Evolutionary conservation across 1,284 basidiomycete species (phyloP), one percentile per base, ranked within the genome.

Genomic region (Marasmius sp.): DNA sequence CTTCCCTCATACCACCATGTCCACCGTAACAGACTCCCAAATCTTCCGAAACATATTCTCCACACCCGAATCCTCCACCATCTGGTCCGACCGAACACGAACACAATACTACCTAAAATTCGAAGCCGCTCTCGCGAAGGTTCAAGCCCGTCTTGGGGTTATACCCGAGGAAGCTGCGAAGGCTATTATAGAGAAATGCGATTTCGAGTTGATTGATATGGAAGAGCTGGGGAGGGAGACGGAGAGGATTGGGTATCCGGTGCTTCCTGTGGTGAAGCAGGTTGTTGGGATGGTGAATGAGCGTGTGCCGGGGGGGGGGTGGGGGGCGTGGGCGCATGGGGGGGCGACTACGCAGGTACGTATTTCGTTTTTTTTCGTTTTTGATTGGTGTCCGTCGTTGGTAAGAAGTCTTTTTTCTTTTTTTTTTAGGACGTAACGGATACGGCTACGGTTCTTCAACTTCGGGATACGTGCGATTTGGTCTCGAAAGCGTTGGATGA

Each of bases 261-360:
- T 80, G 3, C 61, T 81, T 38, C 77, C 77, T 38, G 61, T 81
- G 16, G 77, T 80, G 12, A 78, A 75, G 60, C 78, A 79, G 57
- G 69, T 81, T 37, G 79, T 80, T 2, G 70, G 67, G 14, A 61
- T 68, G 49, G 77, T 75, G 14, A 79, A 79, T 58, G 55, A 63
- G 39, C 68, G 69, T 2, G 65, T 72, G 52, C 69, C 69, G 45
- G 74, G 77, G 27, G 62, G 77, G 45, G 74, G 77, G 27, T 63
- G 78, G 3, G 79, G 79, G 50, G 80, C 80, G 65, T 80, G 79
- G 77, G 70, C 71, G 22, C 79, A 81, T 64, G 81, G 77, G 67
- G 80, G 79, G 47, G 77, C 78, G 11, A 81, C 79, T 6, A 81
- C 80, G 10, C 80, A 81, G 73, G 79, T 79, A 58, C 55, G 66